Base-by-base conservation (phyloP, 176 grass and related monocot genomes). In the Hyparrhenia diplandra region DNA sequence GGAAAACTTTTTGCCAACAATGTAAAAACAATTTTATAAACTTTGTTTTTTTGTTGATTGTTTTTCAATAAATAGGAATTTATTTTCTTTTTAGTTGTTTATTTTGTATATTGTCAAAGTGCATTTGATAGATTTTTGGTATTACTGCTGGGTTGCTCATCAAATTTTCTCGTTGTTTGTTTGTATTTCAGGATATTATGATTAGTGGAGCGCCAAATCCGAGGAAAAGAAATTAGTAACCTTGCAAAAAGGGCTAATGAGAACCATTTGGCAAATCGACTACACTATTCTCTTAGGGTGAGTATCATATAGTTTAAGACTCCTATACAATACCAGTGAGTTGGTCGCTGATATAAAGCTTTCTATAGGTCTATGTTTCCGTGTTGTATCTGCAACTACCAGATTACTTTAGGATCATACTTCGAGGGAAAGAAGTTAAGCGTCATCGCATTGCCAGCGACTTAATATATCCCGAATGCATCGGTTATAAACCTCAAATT, bases 351-450 rank as follows among this genome's bases (percentile, higher is more conserved):
- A 55, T 25, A 77, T 72, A 71, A n/a, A n/a, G 40, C 41, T 34
- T 85, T 79, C 77, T 89, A 78, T 69, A 93, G n/a, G 78, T 79
- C 4, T 93, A 93, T 42, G 8, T 74, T 67, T 90, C 88, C 37
- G 68, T 90, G 74, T 79, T 93, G 64, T 93, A 93, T 90, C 79
- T 93, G 27, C 78, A 88, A 12, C 55, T 87, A 69, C 91, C 91
- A 10, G 36, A 31, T 29, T 84, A 87, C 47, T 93, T 93, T 67
- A 93, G 41, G 65, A 90, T 93, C 74, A 76, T 85, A 47, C 85
- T 93, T 63, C n/a, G 91, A 10, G 88, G 85, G 39, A 28, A 54
- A 71, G 85, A 87, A 74, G 82, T 90, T 57, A n/a, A 79, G 75
- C 82, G 34, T 54, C 85, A 88, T 29, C 61, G 34, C 23, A 90